Conservation (phyloP, 208 protist genomes). For the Trypanosomatidae sp. region DNA sequence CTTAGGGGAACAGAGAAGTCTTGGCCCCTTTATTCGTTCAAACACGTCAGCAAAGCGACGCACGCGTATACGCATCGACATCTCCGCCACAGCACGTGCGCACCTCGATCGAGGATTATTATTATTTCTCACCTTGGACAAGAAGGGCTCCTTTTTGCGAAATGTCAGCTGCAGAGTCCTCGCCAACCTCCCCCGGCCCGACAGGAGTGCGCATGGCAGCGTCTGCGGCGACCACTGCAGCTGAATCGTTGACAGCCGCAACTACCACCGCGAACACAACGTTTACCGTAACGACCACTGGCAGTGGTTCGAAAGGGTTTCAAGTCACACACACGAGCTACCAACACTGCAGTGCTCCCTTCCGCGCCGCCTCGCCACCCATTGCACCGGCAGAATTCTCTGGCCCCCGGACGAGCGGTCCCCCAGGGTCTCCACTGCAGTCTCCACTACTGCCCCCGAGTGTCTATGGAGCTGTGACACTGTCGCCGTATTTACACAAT, state of each 20-base stretch:
- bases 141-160: background rate
- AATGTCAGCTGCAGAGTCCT: constrained; percentile 5
- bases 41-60: background rate
- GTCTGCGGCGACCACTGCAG: background rate
- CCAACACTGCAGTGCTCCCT: constrained; percentile 17
- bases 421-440: constrained; percentile 3
- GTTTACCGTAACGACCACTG: background rate
- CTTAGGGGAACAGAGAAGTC: background rate
- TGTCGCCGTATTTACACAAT: background rate
- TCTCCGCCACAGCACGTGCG: background rate
- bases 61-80: background rate
- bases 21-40: background rate
- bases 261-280: background rate
- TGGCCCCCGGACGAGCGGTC: background rate
- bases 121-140: background rate
- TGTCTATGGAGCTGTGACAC: background rate
- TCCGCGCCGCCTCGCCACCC: constrained; percentile 8
- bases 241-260: background rate
- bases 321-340: constrained; percentile 38
- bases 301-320: constrained; percentile 16
- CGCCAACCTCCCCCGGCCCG: background rate
- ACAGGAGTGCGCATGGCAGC: background rate
- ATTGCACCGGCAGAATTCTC: constrained; percentile 15
- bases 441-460: constrained; percentile 7
- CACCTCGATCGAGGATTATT: background rate